These are phyloP conservation scores for Mycena polygramma DNA, from an alignment of 768 basidiomycete genomes.

Conservation along the genomic window DNA sequence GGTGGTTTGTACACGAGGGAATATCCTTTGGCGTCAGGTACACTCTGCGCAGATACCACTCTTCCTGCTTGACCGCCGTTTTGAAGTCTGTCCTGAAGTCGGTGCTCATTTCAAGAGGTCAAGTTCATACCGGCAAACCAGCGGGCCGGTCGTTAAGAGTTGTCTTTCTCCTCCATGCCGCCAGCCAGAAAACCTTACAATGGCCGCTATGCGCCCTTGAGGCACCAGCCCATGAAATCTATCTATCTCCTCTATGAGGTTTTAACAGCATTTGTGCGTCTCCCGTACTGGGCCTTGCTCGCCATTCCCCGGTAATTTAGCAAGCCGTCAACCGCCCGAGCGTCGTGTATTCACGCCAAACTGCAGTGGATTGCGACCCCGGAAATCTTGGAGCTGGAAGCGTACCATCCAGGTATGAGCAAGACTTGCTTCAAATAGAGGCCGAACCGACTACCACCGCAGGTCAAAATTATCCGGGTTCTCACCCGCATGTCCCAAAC, in stretches of 20 bases:
- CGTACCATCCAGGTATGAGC: slow-evolving; percentile 50
- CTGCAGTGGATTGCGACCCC: slow-evolving; percentile 57
- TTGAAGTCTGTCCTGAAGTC: slow-evolving; percentile 71
- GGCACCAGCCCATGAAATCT: slow-evolving; percentile 63
- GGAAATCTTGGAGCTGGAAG: slow-evolving; percentile 59
- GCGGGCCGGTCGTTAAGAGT: neutral
- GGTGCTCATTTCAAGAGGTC: slow-evolving; percentile 46
- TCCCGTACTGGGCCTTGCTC: slow-evolving; percentile 63
- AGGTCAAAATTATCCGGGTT: slow-evolving; percentile 51
- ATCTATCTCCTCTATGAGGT: slow-evolving; percentile 62
- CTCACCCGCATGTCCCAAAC: slow-evolving; percentile 24
- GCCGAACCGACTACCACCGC: neutral
- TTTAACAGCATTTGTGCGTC: slow-evolving; percentile 54
- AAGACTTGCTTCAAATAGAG: no score
- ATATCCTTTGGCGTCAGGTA: slow-evolving; percentile 86
- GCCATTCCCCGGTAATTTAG: slow-evolving; percentile 51
- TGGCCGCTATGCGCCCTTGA: slow-evolving; percentile 24
- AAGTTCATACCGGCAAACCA: neutral
- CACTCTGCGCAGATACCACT: slow-evolving; percentile 69
- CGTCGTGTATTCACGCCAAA: neutral
- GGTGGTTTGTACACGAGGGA: slow-evolving; percentile 83
- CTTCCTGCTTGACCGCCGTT: slow-evolving; percentile 75
- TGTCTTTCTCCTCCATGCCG: neutral
- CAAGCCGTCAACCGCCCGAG: no score
- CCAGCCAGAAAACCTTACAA: neutral